Base-by-base conservation (phyloP, 1,284 basidiomycete species). In the Gymnopus androsaceus region DNA sequence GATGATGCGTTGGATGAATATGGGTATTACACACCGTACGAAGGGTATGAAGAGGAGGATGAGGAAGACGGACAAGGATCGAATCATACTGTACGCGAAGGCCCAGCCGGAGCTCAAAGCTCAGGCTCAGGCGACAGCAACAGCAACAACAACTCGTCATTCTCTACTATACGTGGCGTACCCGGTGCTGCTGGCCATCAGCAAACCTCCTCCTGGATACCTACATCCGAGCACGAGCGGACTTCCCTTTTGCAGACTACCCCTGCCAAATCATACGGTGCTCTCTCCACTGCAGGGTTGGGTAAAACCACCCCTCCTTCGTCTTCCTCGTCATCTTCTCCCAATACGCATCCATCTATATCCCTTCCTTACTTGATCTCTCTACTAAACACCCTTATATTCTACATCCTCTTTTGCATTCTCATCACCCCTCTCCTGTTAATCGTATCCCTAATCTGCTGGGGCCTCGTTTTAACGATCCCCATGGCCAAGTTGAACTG, bases 401-500 rank as follows among this genome's bases (percentile, higher is more conserved):
- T 69, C 71, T 31, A 67, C 59, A 3, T 56, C 65, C 40, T 72
- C 70, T n/a, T 68, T 74, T 33, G 72, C 70, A 34, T 62, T 68
- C 31, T 54, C 66, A 87, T 99, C 64, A 90, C 93, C 1, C 97
- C 97, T 3, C 75, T 94, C 58, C 90, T 99, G 83, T 80, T 95
- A 49, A 56, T 88, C 58, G 92, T 93, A 31, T 95, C 94, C 69
- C 68, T 92, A 55, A 74, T 94, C 42, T 98, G 95, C 75, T 99
- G 95, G 94, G 92, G 81, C 25, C 80, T 95, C 60, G 88, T 99
- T 58, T 81, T 99, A 68, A 91, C 95, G 37, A 93, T 99, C 59
- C 97, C 97, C 6, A 99, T 99, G 97, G 97, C 95, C 33, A 96
- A 92, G 72, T 81, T 99, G 45, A 93, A 88, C 61, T 99, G 96